Conservation (phyloP, 495 filamentous ascomycete species). For the Evernia prunastri region DNA sequence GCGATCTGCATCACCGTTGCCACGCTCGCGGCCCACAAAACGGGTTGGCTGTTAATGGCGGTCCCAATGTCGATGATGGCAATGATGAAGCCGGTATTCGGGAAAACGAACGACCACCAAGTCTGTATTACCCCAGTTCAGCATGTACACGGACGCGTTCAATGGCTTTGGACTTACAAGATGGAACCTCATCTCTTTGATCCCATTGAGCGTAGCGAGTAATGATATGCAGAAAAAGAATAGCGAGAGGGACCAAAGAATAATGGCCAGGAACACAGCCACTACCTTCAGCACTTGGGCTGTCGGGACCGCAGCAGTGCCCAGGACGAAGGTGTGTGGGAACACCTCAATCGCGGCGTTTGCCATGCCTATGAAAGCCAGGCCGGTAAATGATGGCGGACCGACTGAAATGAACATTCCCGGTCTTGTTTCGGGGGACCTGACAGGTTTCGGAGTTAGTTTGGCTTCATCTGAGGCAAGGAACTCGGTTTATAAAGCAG, state of each 20-base stretch:
- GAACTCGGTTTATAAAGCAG: no score
- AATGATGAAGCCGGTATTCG: slow-evolving; percentile 43
- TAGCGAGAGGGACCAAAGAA: slow-evolving; percentile 62
- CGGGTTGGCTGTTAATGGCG: slow-evolving; percentile 34
- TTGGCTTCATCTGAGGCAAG: no score
- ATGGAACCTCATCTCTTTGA: slow-evolving; percentile 45
- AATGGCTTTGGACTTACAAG: slow-evolving; percentile 21
- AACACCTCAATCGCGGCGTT: slow-evolving; percentile 39
- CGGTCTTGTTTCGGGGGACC: slow-evolving; percentile 43
- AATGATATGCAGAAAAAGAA: slow-evolving; percentile 65
- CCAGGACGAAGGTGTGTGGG: slow-evolving; percentile 28
- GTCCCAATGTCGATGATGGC: slow-evolving; percentile 43
- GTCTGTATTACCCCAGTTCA: slow-evolving; percentile 14
- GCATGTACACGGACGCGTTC: background rate
- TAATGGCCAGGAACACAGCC: slow-evolving; percentile 48
- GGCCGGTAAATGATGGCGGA: slow-evolving; percentile 60
- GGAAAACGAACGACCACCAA: slow-evolving; percentile 50
- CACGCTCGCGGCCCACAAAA: slow-evolving; percentile 36
- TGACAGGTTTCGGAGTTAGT: no score
- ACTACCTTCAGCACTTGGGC: slow-evolving; percentile 42
- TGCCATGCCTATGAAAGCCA: slow-evolving; percentile 61
- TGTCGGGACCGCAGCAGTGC: slow-evolving; percentile 23
- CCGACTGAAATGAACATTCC: slow-evolving; percentile 71
- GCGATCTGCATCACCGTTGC: slow-evolving; percentile 47
- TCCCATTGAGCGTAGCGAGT: slow-evolving; percentile 45